Evolutionary conservation across 495 filamentous ascomycete species (phyloP), one percentile per base, ranked within the genome.

Genomic region (Amniculicola lignicola): DNA sequence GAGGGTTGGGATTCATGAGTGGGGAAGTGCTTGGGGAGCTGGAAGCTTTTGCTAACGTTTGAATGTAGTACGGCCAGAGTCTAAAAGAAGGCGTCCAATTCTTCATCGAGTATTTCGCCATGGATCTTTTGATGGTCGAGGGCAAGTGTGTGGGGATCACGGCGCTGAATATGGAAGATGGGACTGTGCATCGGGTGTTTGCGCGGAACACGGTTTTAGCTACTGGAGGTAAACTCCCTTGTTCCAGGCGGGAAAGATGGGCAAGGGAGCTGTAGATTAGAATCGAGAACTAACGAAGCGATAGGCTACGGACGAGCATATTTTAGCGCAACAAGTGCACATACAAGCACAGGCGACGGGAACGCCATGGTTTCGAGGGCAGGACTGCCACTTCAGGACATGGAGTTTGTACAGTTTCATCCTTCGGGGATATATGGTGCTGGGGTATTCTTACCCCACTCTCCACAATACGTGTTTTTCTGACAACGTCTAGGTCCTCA

Each of bases 331-430:
- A 98, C 93, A 21, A 95, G 89, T 47, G 93, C 93, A 50, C 93
- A 98, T 75, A 98, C 93, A 62, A 96, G 93, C 77, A 98, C 93
- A 54, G 93, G 93, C 79, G 93, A 98, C 68, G 93, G 93, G 71
- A 95, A 90, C 86, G 93, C 93, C 58, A 96, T 98, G 93, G 93
- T 95, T 69, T 86, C 93, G 61, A 89, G 93, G 73, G 93, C 93
- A 51, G 93, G 93, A 69, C 87, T 98, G 28, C 93, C 93, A 49
- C 95, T 96, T 79, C 93, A 98, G 77, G 93, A 98, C 81, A 80
- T 98, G 66, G 93, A 98, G 74, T 98, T 98, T 76, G 93, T 98
- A 61, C 93, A 98, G 77, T 98, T 98, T 83, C 93, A 98, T 74
- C 93, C 93, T 21, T 96, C 93, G 48, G 93, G 93, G 77, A 98